A percentile compares a stretch with the other conserved stretches of the same genome.
phyloP scores from a whole-genome alignment of 805 yeast species.

The Saccharomycopsis sp. region DNA sequence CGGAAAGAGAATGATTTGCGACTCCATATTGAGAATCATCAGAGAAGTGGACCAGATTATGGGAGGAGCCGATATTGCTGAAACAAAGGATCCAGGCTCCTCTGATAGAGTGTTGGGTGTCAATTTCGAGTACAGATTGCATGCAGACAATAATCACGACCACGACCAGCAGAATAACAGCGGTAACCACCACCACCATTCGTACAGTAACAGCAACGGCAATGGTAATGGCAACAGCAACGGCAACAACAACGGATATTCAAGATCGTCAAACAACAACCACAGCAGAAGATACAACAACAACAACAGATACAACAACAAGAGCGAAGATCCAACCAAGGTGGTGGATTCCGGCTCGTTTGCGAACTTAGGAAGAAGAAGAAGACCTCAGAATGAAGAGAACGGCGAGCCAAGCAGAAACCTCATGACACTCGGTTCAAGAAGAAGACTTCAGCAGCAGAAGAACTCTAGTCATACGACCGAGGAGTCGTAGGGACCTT shows the following conservation, averaged over 20 bases:
- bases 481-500: neutral
- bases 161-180: conserved; percentile 12
- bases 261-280: neutral
- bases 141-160: conserved; percentile 29
- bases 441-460: conserved; percentile 15
- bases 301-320: conserved; percentile 1
- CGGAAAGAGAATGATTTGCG: conserved; percentile 40
- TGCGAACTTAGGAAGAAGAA: conserved; percentile 14
- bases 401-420: conserved; percentile 1
- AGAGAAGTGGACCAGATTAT: conserved; percentile 42
- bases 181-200: conserved; percentile 1
- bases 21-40: conserved; percentile 38
- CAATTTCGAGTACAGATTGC: conserved; percentile 40
- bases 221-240: conserved; percentile 7
- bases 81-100: conserved; percentile 29
- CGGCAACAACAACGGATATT: conserved; percentile 1
- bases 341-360: conserved; percentile 13
- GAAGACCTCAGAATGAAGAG: conserved; percentile 10
- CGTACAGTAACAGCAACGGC: conserved; percentile 9
- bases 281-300: conserved; percentile 1
- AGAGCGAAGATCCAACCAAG: conserved; percentile 1
- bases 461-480: neutral
- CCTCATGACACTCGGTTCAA: conserved; percentile 15
- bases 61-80: conserved; percentile 31
- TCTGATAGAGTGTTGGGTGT: conserved; percentile 40